Evolutionary conservation across 2,329 filamentous ascomycete genomes (phyloP), one percentile per base, ranked within the genome.

Genomic region (Aureobasidium sp.): DNA sequence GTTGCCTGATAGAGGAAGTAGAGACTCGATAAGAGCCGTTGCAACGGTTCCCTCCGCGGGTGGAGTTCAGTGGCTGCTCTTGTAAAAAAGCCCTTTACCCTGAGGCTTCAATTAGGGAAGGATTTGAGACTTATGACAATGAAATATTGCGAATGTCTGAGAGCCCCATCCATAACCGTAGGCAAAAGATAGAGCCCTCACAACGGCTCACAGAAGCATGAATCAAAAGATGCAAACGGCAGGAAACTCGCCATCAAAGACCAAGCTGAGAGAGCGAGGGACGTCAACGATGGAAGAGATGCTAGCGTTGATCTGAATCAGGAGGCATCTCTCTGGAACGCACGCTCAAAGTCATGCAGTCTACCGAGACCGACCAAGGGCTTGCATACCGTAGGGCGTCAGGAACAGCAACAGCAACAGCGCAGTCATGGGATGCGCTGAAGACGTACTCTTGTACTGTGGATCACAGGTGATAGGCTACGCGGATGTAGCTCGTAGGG

Each of bases 131-230:
- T 27, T 44, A 60, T 60, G 57, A 60, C 57, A 45, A 31, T 17
- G 45, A 9, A 50, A 24, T 60, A 60, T 60, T 60, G 57, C 47
- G 35, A 50, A 49, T 60, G 57, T 60, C 57, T 60, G 33, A 60
- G 45, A 50, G 35, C 29, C 53, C 39, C 37, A 54, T 54, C 35
- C n/a, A 27, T 19, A 31, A 29, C 17, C 24, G 15, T 15, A 29
- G 11, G 14, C 7, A 29, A 48, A 31, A 47, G 29, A 45, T 35
- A 29, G n/a, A 47, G 33, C 31, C 15, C 12, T 29, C 24, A n/a
- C 15, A 59, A 48, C 56, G 56, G 44, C 8, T 17, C 19, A 39
- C n/a, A 40, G 37, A 11, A 54, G 52, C 37, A 42, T 31, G 42
- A 40, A 39, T 22, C 37, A 15, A 27, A 27, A 17, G 11, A 45